A percentile compares a stretch with the other conserved stretches of the same genome.
phyloP scores from a whole-genome alignment of 2,329 filamentous ascomycete genomes.

The Conoideocrella luteorostrata region DNA sequence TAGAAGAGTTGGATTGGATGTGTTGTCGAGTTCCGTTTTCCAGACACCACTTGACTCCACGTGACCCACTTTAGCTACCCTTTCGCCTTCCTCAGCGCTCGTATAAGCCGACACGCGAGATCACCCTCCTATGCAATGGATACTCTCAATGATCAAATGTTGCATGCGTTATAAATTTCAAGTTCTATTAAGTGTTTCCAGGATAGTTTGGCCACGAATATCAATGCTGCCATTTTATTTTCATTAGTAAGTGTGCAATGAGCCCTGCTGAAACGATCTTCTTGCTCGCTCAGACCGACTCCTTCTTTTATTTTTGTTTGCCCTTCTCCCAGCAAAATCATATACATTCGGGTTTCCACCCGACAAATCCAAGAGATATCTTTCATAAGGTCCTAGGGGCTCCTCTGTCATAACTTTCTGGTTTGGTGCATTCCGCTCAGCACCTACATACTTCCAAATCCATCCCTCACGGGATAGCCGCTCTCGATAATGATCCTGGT shows the following conservation, averaged over 20 bases:
- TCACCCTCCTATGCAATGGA: too few species aligned
- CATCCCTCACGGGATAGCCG: slow-evolving; percentile 29
- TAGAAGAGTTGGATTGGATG: background rate
- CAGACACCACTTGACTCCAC: background rate
- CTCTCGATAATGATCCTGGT: slow-evolving; percentile 15
- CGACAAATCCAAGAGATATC: slow-evolving; percentile 38
- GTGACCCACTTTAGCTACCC: slow-evolving; percentile 3
- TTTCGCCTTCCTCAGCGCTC: too few species aligned
- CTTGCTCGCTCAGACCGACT: slow-evolving; percentile 1
- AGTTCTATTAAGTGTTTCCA: too few species aligned
- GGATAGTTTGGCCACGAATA: too few species aligned
- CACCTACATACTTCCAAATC: slow-evolving; percentile 49
- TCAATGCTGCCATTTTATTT: slow-evolving; percentile 1
- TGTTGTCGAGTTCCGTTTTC: background rate
- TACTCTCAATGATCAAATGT: too few species aligned
- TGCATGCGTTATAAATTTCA: too few species aligned
- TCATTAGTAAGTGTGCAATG: slow-evolving; percentile 1
- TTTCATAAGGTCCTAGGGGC: slow-evolving; percentile 46
- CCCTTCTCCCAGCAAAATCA: slow-evolving; percentile 30
- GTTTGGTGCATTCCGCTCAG: slow-evolving; percentile 32
- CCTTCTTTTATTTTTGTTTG: slow-evolving; percentile 12
- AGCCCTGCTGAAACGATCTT: background rate
- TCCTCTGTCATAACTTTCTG: slow-evolving; percentile 44
- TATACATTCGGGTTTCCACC: slow-evolving; percentile 37
- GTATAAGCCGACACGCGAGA: too few species aligned